phyloP scores from a whole-genome alignment of 768 basidiomycete genomes.

The Rhodosporidiobolus sp. region DNA sequence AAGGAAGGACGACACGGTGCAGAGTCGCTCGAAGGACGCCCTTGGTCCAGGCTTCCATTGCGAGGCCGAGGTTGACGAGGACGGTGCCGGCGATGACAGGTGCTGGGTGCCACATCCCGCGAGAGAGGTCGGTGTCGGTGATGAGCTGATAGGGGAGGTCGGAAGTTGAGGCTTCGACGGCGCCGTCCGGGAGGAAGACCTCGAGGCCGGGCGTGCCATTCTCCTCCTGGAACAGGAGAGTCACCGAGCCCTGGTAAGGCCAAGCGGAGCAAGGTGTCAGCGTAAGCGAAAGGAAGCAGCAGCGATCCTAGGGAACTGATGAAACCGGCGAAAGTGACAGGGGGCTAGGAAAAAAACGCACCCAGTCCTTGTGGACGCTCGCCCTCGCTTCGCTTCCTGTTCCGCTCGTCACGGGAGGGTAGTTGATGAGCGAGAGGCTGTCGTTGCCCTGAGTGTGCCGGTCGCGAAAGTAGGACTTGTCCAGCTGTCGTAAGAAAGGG shows the following conservation, averaged over 20 bases:
- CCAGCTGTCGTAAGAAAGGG: background rate
- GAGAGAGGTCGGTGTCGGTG: background rate
- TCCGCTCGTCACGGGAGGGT: background rate
- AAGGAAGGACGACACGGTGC: constrained; percentile 1
- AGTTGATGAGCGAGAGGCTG: background rate
- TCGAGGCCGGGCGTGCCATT: constrained; percentile 14
- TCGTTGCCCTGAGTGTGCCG: background rate
- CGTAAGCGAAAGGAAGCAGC: too few relatives aligned
- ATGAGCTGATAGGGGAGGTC: background rate
- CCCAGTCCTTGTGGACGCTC: constrained; percentile 14
- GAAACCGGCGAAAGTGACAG: background rate
- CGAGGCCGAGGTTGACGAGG: constrained; percentile 5
- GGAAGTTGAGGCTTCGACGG: background rate
- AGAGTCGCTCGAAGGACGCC: background rate
- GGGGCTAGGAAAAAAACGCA: background rate
- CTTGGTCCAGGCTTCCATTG: background rate
- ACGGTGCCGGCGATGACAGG: constrained; percentile 9
- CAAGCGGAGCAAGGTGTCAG: too few relatives aligned
- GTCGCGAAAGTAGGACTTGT: constrained; percentile 2
- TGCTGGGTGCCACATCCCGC: background rate
- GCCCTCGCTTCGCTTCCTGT: background rate
- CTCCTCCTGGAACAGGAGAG: constrained; percentile 13
- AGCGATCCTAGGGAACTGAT: too few relatives aligned
- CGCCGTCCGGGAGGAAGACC: constrained; percentile 5
- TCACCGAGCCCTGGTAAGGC: constrained; percentile 1